These are phyloP conservation scores for Ilyonectria robusta DNA, from an alignment of 2,329 filamentous ascomycete genomes.

Conservation along the genomic window DNA sequence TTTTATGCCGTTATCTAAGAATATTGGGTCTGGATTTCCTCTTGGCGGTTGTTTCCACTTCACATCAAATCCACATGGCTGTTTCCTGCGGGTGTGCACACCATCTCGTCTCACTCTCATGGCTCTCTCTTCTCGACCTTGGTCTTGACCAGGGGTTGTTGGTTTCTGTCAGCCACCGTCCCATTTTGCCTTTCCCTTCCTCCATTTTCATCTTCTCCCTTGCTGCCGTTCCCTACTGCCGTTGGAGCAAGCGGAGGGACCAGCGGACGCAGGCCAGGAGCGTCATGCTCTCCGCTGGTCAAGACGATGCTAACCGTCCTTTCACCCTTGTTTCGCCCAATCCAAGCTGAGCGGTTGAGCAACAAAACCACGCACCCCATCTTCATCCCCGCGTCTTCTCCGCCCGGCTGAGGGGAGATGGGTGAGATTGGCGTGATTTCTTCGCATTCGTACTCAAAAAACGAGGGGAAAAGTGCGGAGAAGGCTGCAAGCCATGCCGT, in stretches of 20 bases:
- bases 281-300: not conserved
- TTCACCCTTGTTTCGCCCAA: not conserved
- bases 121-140: conserved; percentile 6
- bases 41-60: not conserved
- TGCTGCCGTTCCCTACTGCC: conserved; percentile 13
- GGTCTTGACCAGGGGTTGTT: conserved; percentile 11
- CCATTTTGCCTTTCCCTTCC: conserved; percentile 11
- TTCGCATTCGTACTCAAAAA: conserved; percentile 14
- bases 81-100: conserved; percentile 24
- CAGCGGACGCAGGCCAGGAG: not conserved
- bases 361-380: conserved; percentile 22
- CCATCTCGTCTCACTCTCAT: not conserved
- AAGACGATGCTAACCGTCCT: conserved; percentile 4
- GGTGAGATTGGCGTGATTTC: conserved; percentile 11
- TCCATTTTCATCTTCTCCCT: not conserved
- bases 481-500: conserved; percentile 20
- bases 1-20: not conserved
- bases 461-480: conserved; percentile 28
- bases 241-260: conserved; percentile 2
- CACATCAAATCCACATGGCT: not conserved
- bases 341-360: conserved; percentile 2
- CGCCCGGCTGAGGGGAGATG: conserved; percentile 14
- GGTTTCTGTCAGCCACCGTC: conserved; percentile 14
- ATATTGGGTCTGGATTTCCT: not conserved
- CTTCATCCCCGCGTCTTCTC: conserved; percentile 12